Base-by-base conservation (phyloP, 306 rosid species). In the Morella rubra region DNA sequence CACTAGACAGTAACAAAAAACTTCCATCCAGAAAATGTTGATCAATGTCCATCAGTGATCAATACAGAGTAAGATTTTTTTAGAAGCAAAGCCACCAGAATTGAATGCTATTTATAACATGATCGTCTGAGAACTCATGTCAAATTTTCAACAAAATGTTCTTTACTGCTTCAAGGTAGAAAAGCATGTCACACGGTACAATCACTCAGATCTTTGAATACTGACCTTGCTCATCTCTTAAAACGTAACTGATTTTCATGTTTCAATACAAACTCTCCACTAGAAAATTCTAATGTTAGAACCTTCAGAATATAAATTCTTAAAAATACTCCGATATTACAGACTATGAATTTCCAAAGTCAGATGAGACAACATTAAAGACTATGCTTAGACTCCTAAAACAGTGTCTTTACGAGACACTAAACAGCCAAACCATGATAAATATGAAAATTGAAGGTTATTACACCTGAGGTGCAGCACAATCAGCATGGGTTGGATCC, bases 401-500 rank as follows among this genome's bases (percentile, higher is more conserved):
- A 32, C 37, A 32, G 37, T 32, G 37, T 32, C 37, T 32, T 32
- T 32, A 32, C 37, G 37, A 32, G 37, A 32, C 37, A 32, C 37
- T 32, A 32, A 32, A 32, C 37, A 32, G 37, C 37, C 37, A 32
- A 32, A 32, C 37, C 37, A 32, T 32, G 37, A 32, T 32, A 32
- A 32, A 32, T 2, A 32, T 7, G 71, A 66, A 5, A 4, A 66
- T 27, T 9, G 10, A 78, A 53, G 18, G 40, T 72, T 75, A 69
- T 69, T 64, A 66, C 74, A 87, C 90, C 90, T 87, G 90, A 65
- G 86, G 85, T 53, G 82, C 88, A 49, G 83, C 80, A 77, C 90
- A 87, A 79, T 87, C 88, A 60, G 90, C 90, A 66, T 72, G 82
- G 73, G 70, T 55, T 71, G 88, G 83, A 77, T 87, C 88, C 90